Evolutionary conservation across 2,329 filamentous ascomycete genomes (phyloP).

Genomic region (Aspergillus sp.): DNA sequence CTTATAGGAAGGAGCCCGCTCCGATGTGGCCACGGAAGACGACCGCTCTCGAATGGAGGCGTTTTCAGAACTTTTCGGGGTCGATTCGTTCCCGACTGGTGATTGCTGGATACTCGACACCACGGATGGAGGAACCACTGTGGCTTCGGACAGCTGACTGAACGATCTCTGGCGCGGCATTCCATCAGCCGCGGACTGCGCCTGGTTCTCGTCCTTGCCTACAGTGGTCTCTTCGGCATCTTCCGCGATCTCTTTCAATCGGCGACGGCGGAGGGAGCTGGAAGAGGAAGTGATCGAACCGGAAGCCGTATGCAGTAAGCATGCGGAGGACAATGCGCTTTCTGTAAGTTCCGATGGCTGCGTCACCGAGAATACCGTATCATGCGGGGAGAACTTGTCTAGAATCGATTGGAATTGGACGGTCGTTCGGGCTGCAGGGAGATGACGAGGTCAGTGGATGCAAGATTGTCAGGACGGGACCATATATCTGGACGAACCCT

Average conservation of each 20-base stretch:
- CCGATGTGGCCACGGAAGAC: conserved; percentile 21
- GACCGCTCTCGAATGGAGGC: conserved; percentile 13
- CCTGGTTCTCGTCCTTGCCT: conserved; percentile 53
- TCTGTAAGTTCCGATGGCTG: conserved; percentile 80
- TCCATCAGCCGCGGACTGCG: conserved; percentile 23
- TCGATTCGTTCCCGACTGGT: conserved; percentile 23
- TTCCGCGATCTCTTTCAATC: conserved; percentile 91
- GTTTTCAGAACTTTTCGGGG: conserved; percentile 14
- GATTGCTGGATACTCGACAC: conserved; percentile 18
- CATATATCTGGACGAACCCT: conserved; percentile 61
- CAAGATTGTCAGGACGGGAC: too few species aligned
- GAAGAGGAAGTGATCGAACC: conserved; percentile 83
- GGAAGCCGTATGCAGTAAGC: conserved; percentile 84
- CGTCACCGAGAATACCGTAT: conserved; percentile 77
- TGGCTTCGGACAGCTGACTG: conserved; percentile 39
- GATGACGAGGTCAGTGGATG: conserved; percentile 11
- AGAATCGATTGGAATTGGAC: conserved; percentile 65
- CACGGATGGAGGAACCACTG: conserved; percentile 33
- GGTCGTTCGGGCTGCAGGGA: conserved; percentile 71
- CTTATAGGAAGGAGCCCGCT: conserved; percentile 24
- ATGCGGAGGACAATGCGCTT: conserved; percentile 81
- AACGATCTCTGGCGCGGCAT: conserved; percentile 26
- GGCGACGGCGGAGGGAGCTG: conserved; percentile 73
- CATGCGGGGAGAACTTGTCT: conserved; percentile 77
- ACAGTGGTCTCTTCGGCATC: conserved; percentile 78